phyloP scores from a whole-genome alignment of 2,329 filamentous ascomycete genomes.

The Aspergillus spinulosporus region DNA sequence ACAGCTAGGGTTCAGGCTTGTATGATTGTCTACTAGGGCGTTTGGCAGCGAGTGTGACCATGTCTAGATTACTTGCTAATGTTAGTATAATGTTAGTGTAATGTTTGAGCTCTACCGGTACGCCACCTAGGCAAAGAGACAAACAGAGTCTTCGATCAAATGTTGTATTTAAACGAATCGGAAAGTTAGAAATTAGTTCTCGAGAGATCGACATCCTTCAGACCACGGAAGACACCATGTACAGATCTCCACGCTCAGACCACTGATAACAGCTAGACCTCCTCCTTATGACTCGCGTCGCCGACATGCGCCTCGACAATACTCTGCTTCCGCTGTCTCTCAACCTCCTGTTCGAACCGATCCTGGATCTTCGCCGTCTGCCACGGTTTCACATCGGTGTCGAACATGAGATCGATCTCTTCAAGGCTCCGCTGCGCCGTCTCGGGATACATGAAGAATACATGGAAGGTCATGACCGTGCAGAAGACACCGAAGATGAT shows the following conservation, averaged over 20 bases:
- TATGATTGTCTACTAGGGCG: not conserved
- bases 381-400: constrained; percentile 36
- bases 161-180: too few species aligned
- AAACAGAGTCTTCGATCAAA: too few species aligned
- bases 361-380: constrained; percentile 26
- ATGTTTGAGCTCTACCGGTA: too few species aligned
- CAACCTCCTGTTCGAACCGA: constrained; percentile 28
- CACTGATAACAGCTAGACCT: constrained; percentile 9
- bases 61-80: too few species aligned
- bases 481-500: constrained; percentile 77
- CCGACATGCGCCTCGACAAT: constrained; percentile 17
- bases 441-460: constrained; percentile 66
- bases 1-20: constrained; percentile 19
- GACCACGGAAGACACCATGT: too few species aligned
- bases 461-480: constrained; percentile 66
- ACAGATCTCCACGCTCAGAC: too few species aligned
- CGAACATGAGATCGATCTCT: constrained; percentile 73
- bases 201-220: too few species aligned
- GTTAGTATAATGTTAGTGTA: too few species aligned
- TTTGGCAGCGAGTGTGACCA: too few species aligned
- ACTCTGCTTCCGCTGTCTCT: constrained; percentile 23
- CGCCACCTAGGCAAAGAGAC: too few species aligned
- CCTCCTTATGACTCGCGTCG: constrained; percentile 18
- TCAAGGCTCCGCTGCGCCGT: constrained; percentile 72
- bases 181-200: too few species aligned